Evolutionary conservation across 495 filamentous ascomycete species (phyloP).

Genomic region (Neohortaea acidophila): DNA sequence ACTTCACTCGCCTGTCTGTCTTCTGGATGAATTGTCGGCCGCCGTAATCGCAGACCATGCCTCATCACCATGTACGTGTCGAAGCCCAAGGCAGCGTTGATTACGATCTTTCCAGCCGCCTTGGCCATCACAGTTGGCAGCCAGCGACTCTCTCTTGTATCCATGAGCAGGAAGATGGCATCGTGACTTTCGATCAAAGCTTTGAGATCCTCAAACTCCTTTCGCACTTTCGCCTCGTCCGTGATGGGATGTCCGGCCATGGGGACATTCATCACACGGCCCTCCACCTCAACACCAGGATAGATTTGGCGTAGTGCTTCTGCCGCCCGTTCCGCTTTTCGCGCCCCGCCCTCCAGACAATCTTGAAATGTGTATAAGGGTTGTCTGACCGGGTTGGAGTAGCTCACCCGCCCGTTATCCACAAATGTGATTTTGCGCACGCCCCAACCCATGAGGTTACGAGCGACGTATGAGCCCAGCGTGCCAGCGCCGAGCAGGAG

Average conservation of each 20-base stretch:
- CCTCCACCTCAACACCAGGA: slow-evolving; percentile 68
- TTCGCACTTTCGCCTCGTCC: slow-evolving; percentile 43
- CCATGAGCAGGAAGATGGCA: slow-evolving; percentile 89
- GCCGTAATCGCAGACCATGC: slow-evolving; percentile 45
- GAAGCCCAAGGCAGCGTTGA: slow-evolving; percentile 93
- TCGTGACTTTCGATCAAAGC: slow-evolving; percentile 74
- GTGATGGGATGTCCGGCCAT: slow-evolving; percentile 86
- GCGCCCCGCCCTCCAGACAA: slow-evolving; percentile 68
- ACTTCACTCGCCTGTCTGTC: background rate
- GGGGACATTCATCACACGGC: slow-evolving; percentile 69
- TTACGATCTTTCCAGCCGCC: slow-evolving; percentile 75
- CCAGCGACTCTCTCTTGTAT: slow-evolving; percentile 88
- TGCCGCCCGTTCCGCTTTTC: slow-evolving; percentile 72
- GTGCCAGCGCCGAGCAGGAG: slow-evolving; percentile 91
- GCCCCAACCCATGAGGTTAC: slow-evolving; percentile 88
- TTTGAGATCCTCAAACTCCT: slow-evolving; percentile 60
- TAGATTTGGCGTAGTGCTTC: slow-evolving; percentile 74
- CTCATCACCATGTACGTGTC: slow-evolving; percentile 96
- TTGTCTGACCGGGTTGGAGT: slow-evolving; percentile 94
- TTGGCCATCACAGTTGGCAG: slow-evolving; percentile 97
- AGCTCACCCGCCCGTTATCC: slow-evolving; percentile 85
- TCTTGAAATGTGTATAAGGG: slow-evolving; percentile 82
- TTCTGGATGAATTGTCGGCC: background rate
- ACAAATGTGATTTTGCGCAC: slow-evolving; percentile 94
- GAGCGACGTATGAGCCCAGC: slow-evolving; percentile 79